Evolutionary conservation across 768 basidiomycete species (phyloP), one percentile per base, ranked within the genome.

Genomic region (Rhodotorula graminis): DNA sequence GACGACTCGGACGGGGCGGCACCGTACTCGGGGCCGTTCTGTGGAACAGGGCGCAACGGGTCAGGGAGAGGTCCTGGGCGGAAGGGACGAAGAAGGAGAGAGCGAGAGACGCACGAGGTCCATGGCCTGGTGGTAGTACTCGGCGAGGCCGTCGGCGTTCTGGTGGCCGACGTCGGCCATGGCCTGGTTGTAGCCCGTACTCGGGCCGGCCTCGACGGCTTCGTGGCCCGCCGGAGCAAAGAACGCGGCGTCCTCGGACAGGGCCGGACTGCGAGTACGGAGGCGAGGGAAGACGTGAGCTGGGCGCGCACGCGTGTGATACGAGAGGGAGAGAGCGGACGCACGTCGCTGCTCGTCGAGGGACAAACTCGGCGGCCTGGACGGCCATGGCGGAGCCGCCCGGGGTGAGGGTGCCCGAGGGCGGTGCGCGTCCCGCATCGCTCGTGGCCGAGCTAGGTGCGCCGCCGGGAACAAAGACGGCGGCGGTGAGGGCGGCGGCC

Each of bases 81-180:
- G 29, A 31, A 33, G 5, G 50, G 23, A 6, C 25, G 23, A 25
- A 25, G 29, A 44, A 33, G 19, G 56, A 29, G 44, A 25, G 16
- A 47, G 19, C 21, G 23, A 6, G 57, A n/a, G 37, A 46, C 70
- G 63, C 37, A 71, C 74, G 23, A 75, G 33, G 40, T 75, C 74
- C 60, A 75, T 52, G 25, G 65, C 65, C 52, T 75, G 74, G 23
- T 63, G 50, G 53, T 69, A 75, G 61, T 75, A 75, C 64, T 75
- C 74, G 7, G 70, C 60, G 23, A 75, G 29, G 2, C 59, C 67
- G 18, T 68, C 71, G 1, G 29, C 18, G 27, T 8, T 47, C 46
- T 63, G 52, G 23, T 42, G 46, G 0, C 12, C 14, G 2, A 23
- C n/a, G 23, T 52, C 40, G 33, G 42, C 61, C 52, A 27, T 42